Evolutionary conservation across 306 rosid genomes (phyloP), one percentile per base, ranked within the genome.

Genomic region (Cercis canadensis): DNA sequence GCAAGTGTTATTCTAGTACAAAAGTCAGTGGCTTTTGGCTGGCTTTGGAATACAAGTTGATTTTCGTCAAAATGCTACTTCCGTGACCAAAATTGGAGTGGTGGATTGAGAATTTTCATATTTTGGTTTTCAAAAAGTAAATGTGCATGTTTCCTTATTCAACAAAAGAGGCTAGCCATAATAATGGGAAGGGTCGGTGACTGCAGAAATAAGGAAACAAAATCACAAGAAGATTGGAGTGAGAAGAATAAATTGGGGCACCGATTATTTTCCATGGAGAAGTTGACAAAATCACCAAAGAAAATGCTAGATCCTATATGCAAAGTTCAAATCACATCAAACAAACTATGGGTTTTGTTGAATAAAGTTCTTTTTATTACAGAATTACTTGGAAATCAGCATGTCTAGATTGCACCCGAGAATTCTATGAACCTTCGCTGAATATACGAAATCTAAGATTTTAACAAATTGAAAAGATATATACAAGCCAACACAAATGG

Each of bases 101-200:
- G 63, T 74, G 74, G 80, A 65, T 70, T 15, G 57, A 44, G 50
- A 69, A 24, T 24, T 24, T 39, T 62, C 83, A 63, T 24, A 21
- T 37, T 58, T 62, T 15, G 53, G 16, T 44, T 66, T 14, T 57
- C 52, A 74, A 69, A 62, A 57, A 80, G 65, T 50, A 64, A 63
- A 75, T 64, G 66, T 54, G 21, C 54, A 73, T 77, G 75, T 31
- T 79, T 24, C 65, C 45, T 69, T 62, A 63, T 78, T 82, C 86
- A 82, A 78, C 80, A 62, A 82, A 63, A 52, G 68, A 64, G 74
- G 78, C 62, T 69, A 33, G 19, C 47, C 29, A 33, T n/a, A 14
- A 69, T 52, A 13, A 65, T 58, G 33, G 37, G 16, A 12, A 12
- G 70, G 49, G 78, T 73, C 43, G 72, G 83, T 82, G 83, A 77